A percentile compares a stretch with the other conserved stretches of the same genome.
Evolutionary conservation across 768 basidiomycete species (phyloP).

Genomic region (Suillus clintonianus): DNA sequence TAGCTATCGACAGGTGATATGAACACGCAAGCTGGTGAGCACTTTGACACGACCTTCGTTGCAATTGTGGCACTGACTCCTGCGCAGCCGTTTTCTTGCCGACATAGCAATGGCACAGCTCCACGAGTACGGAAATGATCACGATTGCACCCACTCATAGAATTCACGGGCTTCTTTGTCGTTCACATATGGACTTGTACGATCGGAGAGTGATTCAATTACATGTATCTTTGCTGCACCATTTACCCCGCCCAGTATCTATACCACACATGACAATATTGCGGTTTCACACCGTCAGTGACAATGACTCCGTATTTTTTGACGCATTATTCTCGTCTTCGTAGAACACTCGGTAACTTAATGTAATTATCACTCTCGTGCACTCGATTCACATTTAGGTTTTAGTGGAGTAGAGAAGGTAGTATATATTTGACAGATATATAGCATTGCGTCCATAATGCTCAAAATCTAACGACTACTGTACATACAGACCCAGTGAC

Average conservation of each 20-base stretch:
- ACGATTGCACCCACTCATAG: conserved; percentile 1
- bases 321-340: conserved; percentile 3
- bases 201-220: conserved; percentile 17
- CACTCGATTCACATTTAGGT: not conserved
- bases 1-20: conserved; percentile 47
- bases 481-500: conserved; percentile 10
- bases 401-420: not conserved
- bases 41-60: conserved; percentile 1
- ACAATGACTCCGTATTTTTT: conserved; percentile 17
- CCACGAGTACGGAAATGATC: not conserved
- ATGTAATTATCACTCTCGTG: conserved; percentile 24
- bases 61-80: conserved; percentile 9
- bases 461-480: not conserved
- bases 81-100: conserved; percentile 60
- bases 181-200: conserved; percentile 13
- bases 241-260: conserved; percentile 26
- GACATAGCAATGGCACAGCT: conserved; percentile 39
- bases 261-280: conserved; percentile 22
- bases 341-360: conserved; percentile 28
- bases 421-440: not conserved
- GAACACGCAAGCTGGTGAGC: conserved; percentile 67
- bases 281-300: conserved; percentile 11
- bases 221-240: conserved; percentile 25
- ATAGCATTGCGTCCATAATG: not conserved
- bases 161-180: conserved; percentile 4